phyloP scores from a whole-genome alignment of 2,329 filamentous ascomycete species.

The Rhinocladiella similis region DNA sequence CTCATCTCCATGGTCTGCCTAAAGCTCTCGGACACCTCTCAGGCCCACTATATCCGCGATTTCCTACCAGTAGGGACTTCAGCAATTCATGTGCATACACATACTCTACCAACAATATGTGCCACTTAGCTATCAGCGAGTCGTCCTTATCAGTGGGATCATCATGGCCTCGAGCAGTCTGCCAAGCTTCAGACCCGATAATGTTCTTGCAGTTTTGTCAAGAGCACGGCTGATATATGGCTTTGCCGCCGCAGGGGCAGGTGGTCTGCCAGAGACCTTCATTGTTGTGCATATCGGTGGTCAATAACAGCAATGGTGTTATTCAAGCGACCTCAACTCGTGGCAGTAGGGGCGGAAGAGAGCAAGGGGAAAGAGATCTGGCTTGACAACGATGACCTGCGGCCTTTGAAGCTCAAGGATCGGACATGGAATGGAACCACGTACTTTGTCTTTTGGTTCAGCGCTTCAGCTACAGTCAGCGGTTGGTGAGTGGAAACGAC shows the following conservation, averaged over 20 bases:
- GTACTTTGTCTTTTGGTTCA: conserved; percentile 46
- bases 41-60: too few species aligned
- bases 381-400: conserved; percentile 45
- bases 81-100: too few species aligned
- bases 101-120: too few species aligned
- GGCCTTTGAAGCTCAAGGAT: conserved; percentile 39
- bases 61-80: too few species aligned
- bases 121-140: background rate
- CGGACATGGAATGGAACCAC: conserved; percentile 44
- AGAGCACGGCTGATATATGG: background rate
- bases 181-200: background rate
- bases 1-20: too few species aligned
- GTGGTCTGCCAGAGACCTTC: too few species aligned
- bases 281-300: too few species aligned
- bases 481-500: conserved; percentile 14
- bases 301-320: background rate
- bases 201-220: too few species aligned
- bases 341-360: conserved; percentile 28
- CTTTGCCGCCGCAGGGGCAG: background rate
- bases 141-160: background rate
- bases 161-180: background rate
- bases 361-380: conserved; percentile 33
- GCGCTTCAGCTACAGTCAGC: conserved; percentile 30
- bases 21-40: too few species aligned
- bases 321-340: background rate